phyloP scores from a whole-genome alignment of 352 stramenopile genomes.

The Phytophthora aleatoria region DNA sequence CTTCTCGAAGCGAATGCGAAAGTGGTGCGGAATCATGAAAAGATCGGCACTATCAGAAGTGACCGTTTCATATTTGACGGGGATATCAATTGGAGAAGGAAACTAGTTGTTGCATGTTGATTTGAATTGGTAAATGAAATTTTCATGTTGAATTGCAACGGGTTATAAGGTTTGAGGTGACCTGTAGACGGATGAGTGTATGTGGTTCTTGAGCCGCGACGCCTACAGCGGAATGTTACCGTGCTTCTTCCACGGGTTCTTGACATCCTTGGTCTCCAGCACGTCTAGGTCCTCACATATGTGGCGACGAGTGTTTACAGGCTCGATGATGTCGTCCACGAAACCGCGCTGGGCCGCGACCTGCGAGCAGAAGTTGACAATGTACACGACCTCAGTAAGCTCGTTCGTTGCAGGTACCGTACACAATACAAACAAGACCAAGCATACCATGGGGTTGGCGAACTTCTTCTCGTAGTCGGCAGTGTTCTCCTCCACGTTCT shows the following conservation, averaged over 20 bases:
- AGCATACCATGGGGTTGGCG: conserved; percentile 93
- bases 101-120: neutral
- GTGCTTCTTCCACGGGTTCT: conserved; percentile 96
- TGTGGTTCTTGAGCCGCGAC: neutral
- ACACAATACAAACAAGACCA: conserved; percentile 10
- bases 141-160: conserved; percentile 15
- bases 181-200: conserved; percentile 20
- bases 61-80: neutral
- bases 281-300: conserved; percentile 97
- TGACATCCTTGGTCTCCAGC: conserved; percentile 93
- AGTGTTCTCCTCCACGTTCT: conserved; percentile 96
- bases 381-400: conserved; percentile 10
- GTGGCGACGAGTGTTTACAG: conserved; percentile 90
- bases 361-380: conserved; percentile 26
- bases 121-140: conserved; percentile 1
- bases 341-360: conserved; percentile 96
- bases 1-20: conserved; percentile 22
- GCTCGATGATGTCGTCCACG: conserved; percentile 98
- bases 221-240: conserved; percentile 97
- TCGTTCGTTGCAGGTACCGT: conserved; percentile 17
- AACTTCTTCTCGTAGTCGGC: conserved; percentile 96
- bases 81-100: neutral
- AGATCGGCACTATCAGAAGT: conserved; percentile 18
- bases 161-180: conserved; percentile 18
- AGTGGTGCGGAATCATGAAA: conserved; percentile 14